Evolutionary conservation across 2,329 filamentous ascomycete species (phyloP).

Genomic region (Emergomyces africanus): DNA sequence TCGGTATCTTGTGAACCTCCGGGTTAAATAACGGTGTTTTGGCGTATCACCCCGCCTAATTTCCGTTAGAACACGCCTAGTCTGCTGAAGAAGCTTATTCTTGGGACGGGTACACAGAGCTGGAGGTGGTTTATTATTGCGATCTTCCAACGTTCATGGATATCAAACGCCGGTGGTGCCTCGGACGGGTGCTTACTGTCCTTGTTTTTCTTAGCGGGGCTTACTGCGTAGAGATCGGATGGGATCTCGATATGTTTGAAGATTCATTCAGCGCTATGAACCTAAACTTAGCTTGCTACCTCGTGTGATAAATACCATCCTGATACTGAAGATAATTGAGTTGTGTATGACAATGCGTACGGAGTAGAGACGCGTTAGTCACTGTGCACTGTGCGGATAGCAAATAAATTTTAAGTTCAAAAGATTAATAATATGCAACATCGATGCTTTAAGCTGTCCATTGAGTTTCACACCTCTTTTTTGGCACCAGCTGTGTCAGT

Average conservation of each 20-base stretch:
- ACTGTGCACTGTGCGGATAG: too few species aligned
- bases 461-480: too few species aligned
- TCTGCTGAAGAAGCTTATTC: background rate
- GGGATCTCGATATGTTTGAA: background rate
- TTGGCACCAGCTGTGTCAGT: too few species aligned
- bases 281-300: background rate
- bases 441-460: too few species aligned
- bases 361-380: too few species aligned
- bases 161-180: background rate
- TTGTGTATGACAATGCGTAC: background rate
- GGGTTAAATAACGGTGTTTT: too few species aligned
- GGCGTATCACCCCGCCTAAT: background rate
- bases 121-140: background rate
- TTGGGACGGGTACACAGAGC: background rate
- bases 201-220: background rate
- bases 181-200: background rate
- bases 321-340: background rate
- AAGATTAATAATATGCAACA: too few species aligned
- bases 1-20: too few species aligned
- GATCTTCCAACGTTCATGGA: conserved; percentile 1
- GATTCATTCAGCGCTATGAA: background rate
- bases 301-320: too few species aligned
- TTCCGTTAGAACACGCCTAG: background rate
- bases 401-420: too few species aligned
- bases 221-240: background rate